Evolutionary conservation across 129 eudicot genomes (phyloP).

Genomic region (Deinandra increscens): DNA sequence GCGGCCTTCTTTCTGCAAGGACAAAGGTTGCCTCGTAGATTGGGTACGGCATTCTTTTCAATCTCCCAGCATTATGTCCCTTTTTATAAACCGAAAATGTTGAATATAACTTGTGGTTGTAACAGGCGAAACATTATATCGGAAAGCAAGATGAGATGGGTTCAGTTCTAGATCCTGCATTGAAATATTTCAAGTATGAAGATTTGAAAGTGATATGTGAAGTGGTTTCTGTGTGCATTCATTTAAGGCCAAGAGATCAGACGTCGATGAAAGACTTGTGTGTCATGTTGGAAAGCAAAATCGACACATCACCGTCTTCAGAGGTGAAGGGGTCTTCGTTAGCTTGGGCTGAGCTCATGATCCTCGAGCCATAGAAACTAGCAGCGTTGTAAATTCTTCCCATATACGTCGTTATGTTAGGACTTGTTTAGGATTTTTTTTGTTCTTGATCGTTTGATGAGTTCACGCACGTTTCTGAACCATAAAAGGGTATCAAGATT

Average conservation of each 20-base stretch:
- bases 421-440: constrained; percentile 20
- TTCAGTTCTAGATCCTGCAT: constrained; percentile 61
- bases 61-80: background rate
- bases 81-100: background rate
- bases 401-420: constrained; percentile 12
- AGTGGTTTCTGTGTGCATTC: constrained; percentile 59
- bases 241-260: constrained; percentile 44
- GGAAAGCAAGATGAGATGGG: constrained; percentile 61
- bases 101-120: constrained; percentile 3
- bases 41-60: constrained; percentile 55
- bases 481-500: background rate
- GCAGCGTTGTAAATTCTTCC: constrained; percentile 30
- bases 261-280: constrained; percentile 65
- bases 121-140: constrained; percentile 79
- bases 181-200: constrained; percentile 65
- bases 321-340: constrained; percentile 68
- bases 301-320: constrained; percentile 68
- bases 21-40: constrained; percentile 75
- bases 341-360: constrained; percentile 98
- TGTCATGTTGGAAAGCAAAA: constrained; percentile 58
- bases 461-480: background rate
- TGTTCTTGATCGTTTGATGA: constrained; percentile 27
- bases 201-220: constrained; percentile 76
- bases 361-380: constrained; percentile 22
- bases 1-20: constrained; percentile 74